Base-by-base conservation (phyloP, 2,329 filamentous ascomycete species). In the Nothophoma quercina region DNA sequence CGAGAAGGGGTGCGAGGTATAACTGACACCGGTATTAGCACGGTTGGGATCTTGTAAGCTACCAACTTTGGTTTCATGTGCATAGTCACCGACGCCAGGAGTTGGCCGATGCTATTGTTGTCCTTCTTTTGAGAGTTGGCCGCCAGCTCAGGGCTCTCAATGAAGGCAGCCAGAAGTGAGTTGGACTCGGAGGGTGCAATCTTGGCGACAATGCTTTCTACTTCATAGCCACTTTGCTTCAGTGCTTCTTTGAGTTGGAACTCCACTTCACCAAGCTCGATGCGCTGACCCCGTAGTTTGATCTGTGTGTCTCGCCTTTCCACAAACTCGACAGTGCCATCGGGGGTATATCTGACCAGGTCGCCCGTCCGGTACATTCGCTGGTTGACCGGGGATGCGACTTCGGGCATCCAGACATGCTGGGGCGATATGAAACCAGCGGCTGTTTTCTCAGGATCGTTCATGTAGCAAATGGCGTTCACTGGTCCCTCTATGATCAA, bases 401-500 rank as follows among this genome's bases (percentile, higher is more conserved):
- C 25, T 26, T 26, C 25, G 25, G 25, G 25, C 12, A 26, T 26
- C 25, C 25, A 26, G 25, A 26, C 25, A 7, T 26, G 25, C 25
- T 12, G 62, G 55, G 21, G 51, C 39, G n/a, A 39, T 12, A 68
- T 44, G 38, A 67, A 70, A 2, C 50, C 51, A 8, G 51, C 49
- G 8, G 57, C 53, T 3, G 63, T 65, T 33, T 65, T 60, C n/a
- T 25, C 59, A 10, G 30, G 30, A 33, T 33, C 30, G 15, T 33
- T 33, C 30, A 33, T n/a, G 15, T 33, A 33, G 19, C 30, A 33
- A n/a, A n/a, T 60, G 2, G 66, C 69, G 3, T 75, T 58, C 16
- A 65, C 80, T 1, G 80, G 79, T 0, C 83, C 83, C 55, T 85
- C 82, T 16, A 87, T 78, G 3, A 85, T 75, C 2, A 87, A 72